phyloP scores from a whole-genome alignment of 1,139 yeast genomes.

The Candida sp. region DNA sequence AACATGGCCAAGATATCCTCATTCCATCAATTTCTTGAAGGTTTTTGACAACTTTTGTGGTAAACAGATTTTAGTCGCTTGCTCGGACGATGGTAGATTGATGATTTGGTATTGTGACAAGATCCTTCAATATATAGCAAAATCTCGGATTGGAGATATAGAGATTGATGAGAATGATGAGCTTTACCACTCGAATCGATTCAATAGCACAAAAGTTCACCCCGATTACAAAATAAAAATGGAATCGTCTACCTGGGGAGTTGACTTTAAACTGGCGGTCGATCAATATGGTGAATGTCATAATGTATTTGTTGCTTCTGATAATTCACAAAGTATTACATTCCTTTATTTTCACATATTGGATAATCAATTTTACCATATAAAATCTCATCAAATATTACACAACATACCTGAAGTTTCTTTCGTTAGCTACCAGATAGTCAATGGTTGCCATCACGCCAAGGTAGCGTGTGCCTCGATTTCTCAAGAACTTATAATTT shows the following conservation, averaged over 20 bases:
- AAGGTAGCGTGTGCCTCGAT: conserved; percentile 43
- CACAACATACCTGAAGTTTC: conserved; percentile 63
- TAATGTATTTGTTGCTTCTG: conserved; percentile 50
- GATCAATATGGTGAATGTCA: conserved; percentile 21
- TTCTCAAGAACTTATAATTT: conserved; percentile 43
- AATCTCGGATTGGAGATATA: conserved; percentile 5
- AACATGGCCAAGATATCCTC: conserved; percentile 54
- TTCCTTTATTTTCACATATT: conserved; percentile 31
- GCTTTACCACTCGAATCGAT: conserved; percentile 6
- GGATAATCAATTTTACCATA: conserved; percentile 28
- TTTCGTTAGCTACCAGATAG: conserved; percentile 25
- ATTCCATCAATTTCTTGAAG: conserved; percentile 49
- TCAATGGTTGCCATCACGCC: conserved; percentile 15
- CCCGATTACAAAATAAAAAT: conserved; percentile 38
- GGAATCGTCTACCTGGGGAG: conserved; percentile 63
- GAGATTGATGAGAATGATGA: conserved; percentile 2
- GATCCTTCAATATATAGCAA: conserved; percentile 16
- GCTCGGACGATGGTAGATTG: conserved; percentile 57
- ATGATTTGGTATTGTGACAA: conserved; percentile 39
- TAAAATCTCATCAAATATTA: conserved; percentile 38
- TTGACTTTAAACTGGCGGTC: conserved; percentile 33
- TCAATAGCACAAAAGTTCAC: conserved; percentile 16
- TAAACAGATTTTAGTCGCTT: conserved; percentile 39
- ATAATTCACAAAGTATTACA: conserved; percentile 50
- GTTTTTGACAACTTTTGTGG: conserved; percentile 20